Evolutionary conservation across 2,329 filamentous ascomycete genomes (phyloP).

Genomic region (Rutstroemia sp.): DNA sequence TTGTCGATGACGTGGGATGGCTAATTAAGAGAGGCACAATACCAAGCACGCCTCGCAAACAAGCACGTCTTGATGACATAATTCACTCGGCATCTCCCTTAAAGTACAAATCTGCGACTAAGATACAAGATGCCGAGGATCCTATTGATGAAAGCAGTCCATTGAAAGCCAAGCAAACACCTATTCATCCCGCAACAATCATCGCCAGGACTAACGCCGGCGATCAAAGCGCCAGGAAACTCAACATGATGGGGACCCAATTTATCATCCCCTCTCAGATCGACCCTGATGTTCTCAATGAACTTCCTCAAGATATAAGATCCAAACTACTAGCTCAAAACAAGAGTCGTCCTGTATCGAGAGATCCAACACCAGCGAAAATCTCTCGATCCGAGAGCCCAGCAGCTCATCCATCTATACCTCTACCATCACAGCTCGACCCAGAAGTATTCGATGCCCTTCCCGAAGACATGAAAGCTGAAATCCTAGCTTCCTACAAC

Average conservation of each 20-base stretch:
- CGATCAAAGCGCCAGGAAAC: constrained; percentile 49
- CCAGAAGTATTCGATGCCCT: constrained; percentile 75
- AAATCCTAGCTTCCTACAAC: constrained; percentile 68
- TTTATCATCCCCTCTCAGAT: constrained; percentile 83
- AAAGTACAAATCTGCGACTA: constrained; percentile 16
- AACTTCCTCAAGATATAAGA: constrained; percentile 77
- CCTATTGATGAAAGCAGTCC: constrained; percentile 48
- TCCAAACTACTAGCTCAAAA: constrained; percentile 61
- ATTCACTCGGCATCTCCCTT: constrained; percentile 23
- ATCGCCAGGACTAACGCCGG: constrained; percentile 41
- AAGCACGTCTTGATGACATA: constrained; percentile 13
- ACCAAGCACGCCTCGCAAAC: constrained; percentile 10
- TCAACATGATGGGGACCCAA: constrained; percentile 82
- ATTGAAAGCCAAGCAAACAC: constrained; percentile 39
- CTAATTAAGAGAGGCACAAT: constrained; percentile 27
- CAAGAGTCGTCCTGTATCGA: constrained; percentile 20
- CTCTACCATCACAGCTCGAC: constrained; percentile 67
- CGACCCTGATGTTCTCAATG: constrained; percentile 73
- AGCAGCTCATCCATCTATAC: neutral
- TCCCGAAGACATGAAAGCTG: constrained; percentile 77
- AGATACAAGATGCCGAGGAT: constrained; percentile 30
- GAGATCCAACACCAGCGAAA: constrained; percentile 26
- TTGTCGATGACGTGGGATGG: constrained; percentile 40
- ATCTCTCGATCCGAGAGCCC: constrained; percentile 27
- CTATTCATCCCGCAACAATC: constrained; percentile 45